Percentiles rank a stretch among this genome's conserved stretches.
These are phyloP conservation scores for Clathrus columnatus DNA, from an alignment of 768 basidiomycete genomes.

Conservation along the genomic window DNA sequence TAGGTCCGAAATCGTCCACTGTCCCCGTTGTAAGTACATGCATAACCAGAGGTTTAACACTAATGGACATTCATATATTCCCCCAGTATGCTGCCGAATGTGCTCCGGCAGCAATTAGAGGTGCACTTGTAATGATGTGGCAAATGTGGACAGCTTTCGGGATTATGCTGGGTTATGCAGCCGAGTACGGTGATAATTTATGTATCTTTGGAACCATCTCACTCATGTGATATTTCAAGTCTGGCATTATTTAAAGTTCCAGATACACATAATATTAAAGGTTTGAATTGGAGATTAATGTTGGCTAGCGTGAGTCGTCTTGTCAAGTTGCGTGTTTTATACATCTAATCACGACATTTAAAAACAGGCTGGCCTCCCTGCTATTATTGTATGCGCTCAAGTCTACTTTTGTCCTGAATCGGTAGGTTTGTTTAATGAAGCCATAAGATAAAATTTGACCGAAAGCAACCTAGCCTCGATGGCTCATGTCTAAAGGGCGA, in stretches of 20 bases:
- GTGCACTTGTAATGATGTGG: conserved; percentile 90
- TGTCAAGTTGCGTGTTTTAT: background rate
- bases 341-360: background rate
- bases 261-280: conserved; percentile 37
- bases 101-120: conserved; percentile 72
- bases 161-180: conserved; percentile 62
- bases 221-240: background rate
- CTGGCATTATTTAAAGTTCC: conserved; percentile 48
- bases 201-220: background rate
- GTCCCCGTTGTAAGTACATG: conserved; percentile 36
- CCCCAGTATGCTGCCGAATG: conserved; percentile 58
- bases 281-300: conserved; percentile 77
- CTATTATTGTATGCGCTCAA: conserved; percentile 30
- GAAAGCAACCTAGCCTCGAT: conserved; percentile 52
- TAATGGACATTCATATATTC: background rate
- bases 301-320: conserved; percentile 58
- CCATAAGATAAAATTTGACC: no score
- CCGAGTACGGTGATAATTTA: conserved; percentile 31
- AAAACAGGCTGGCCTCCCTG: conserved; percentile 32
- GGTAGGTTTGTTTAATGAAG: background rate
- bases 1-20: conserved; percentile 54
- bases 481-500: conserved; percentile 73
- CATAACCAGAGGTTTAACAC: background rate
- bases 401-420: conserved; percentile 54
- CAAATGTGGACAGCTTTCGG: conserved; percentile 88